These are phyloP conservation scores for Penicillium rolfsii DNA, from an alignment of 2,329 filamentous ascomycete species.

Conservation along the genomic window DNA sequence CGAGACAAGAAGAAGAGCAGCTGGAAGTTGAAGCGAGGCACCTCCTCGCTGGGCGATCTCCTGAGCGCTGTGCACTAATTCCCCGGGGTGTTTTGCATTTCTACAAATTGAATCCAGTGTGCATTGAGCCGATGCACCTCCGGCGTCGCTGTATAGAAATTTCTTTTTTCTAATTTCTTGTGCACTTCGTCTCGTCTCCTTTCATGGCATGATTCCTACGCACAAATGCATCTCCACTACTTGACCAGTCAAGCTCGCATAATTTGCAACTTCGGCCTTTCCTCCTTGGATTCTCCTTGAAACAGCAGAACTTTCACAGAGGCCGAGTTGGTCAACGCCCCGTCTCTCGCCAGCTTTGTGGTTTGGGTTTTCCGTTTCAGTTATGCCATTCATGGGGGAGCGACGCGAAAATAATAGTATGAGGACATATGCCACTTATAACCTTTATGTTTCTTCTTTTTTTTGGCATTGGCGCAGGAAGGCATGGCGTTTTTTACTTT, in stretches of 20 bases:
- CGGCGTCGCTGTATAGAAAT: slow-evolving; percentile 23
- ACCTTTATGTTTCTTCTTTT: slow-evolving; percentile 10
- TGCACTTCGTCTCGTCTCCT: not conserved
- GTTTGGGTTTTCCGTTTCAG: slow-evolving; percentile 3
- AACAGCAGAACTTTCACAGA: not conserved
- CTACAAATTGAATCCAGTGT: slow-evolving; percentile 15
- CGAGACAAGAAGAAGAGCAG: slow-evolving; percentile 54
- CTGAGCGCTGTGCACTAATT: slow-evolving; percentile 42
- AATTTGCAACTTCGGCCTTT: not conserved
- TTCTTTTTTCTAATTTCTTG: slow-evolving; percentile 8
- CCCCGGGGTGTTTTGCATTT: not conserved
- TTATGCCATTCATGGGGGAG: slow-evolving; percentile 2
- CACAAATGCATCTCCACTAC: slow-evolving; percentile 24
- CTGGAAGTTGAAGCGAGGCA: slow-evolving; percentile 51
- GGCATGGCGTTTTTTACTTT: slow-evolving; percentile 22
- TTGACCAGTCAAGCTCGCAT: not conserved
- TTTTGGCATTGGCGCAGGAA: slow-evolving; percentile 29
- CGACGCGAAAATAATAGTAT: slow-evolving; percentile 17
- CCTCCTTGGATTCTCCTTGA: not conserved
- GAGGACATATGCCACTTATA: slow-evolving; percentile 20
- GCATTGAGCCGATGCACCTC: slow-evolving; percentile 4
- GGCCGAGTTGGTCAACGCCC: not conserved
- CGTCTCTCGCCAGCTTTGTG: not conserved
- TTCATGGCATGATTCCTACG: slow-evolving; percentile 23
- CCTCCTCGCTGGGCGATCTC: slow-evolving; percentile 41